Evolutionary conservation across 2,329 filamentous ascomycete genomes (phyloP), one percentile per base, ranked within the genome.

Genomic region (Microcyclospora pomicola): DNA sequence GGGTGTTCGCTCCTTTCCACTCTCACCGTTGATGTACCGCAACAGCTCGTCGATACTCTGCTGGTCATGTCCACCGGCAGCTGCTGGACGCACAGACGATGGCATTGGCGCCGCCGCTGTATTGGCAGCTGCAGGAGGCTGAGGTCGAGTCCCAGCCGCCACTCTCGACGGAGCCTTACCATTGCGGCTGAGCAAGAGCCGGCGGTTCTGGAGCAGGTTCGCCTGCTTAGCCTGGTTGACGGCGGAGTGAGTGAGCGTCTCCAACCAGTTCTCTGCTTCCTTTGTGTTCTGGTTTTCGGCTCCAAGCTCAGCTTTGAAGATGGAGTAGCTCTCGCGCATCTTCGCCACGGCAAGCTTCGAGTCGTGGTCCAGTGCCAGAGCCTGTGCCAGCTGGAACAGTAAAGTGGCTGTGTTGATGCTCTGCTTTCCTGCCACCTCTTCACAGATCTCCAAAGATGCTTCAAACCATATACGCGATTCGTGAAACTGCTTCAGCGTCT

Each of bases 401-500:
- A 98, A 75, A 1, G 88, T 96, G 19, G 91, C 91, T 1, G 86
- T 85, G 65, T 92, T 93, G 63, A 96, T 78, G 10, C 85, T 93
- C 50, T 84, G 74, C 60, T 82, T 80, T 54, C 91, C 91, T 47
- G 88, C 93, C 4, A 95, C 77, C 33, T 80, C 75, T 63, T 95
- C 86, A 59, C 87, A 95, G 44, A 96, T 80, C 32, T 75, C 72
- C 36, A 96, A 75, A 9, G 87, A 92, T 47, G 85, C 81, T 62
- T 96, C 91, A 56, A 98, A 98, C 91, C 91, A 98, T 45, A 88
- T 71, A 36, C 91, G 80, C 33, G 88, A 96, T 63, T 94, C 85
- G 52, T 88, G 80, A 66, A 93, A 98, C 43, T 82, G 79, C 69
- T 96, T 94, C 51, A 95, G 73, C 39, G 86, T 80, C 63, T 98